Conservation (phyloP, 495 filamentous ascomycete genomes). For the Tuber magnatum region DNA sequence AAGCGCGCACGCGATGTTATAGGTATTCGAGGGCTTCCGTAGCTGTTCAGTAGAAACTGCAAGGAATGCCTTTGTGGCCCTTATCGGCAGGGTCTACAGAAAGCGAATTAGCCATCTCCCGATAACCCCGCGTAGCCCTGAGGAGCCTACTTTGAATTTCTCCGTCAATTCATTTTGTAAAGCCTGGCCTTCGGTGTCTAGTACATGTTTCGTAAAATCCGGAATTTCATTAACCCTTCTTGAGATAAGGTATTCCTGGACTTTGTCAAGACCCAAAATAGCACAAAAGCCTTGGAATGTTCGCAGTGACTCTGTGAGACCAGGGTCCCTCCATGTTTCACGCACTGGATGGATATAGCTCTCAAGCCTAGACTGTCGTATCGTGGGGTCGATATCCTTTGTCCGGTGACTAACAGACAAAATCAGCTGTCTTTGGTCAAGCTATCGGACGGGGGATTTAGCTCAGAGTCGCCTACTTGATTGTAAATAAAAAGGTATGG, state of each 20-base stretch:
- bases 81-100: slow-evolving; percentile 63
- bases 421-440: slow-evolving; percentile 9
- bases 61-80: slow-evolving; percentile 81
- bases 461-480: slow-evolving; percentile 54
- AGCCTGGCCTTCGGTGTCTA: slow-evolving; percentile 71
- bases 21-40: slow-evolving; percentile 59
- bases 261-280: slow-evolving; percentile 67
- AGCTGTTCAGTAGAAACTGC: slow-evolving; percentile 84
- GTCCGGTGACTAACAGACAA: slow-evolving; percentile 61
- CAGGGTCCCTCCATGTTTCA: slow-evolving; percentile 67
- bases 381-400: slow-evolving; percentile 59
- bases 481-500: slow-evolving; percentile 80
- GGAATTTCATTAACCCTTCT: slow-evolving; percentile 65
- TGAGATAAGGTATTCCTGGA: slow-evolving; percentile 68
- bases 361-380: slow-evolving; percentile 58
- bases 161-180: slow-evolving; percentile 69
- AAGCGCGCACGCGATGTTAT: slow-evolving; percentile 61
- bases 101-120: not conserved
- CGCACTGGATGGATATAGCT: slow-evolving; percentile 72
- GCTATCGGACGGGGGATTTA: no score
- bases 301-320: slow-evolving; percentile 60
- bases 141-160: slow-evolving; percentile 50
- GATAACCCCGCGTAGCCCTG: slow-evolving; percentile 42
- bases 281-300: slow-evolving; percentile 72
- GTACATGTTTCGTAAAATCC: slow-evolving; percentile 70